Conservation (phyloP, 176 grass and related monocot species). For the Zoysia pacifica region DNA sequence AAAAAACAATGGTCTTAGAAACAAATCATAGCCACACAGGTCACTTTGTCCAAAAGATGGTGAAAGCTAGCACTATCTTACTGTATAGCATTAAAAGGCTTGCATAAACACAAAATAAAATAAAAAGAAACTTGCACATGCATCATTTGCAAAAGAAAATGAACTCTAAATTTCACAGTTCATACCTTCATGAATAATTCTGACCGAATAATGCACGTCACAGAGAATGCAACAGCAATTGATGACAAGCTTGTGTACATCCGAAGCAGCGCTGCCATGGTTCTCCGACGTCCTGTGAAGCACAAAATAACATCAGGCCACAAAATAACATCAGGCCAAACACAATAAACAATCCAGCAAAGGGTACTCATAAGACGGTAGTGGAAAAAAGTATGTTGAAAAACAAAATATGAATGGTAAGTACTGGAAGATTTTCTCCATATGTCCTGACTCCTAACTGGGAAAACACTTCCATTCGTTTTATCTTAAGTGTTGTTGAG, state of each 20-base stretch:
- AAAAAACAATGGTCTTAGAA: too few relatives aligned
- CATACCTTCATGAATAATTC: slow-evolving; percentile 72
- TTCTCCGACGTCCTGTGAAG: slow-evolving; percentile 64
- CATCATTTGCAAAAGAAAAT: slow-evolving; percentile 15
- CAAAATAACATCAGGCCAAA: slow-evolving; percentile 38
- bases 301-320: slow-evolving; percentile 25
- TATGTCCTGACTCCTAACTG: background rate
- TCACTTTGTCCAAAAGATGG: background rate
- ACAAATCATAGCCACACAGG: slow-evolving; percentile 3
- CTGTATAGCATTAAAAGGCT: slow-evolving; percentile 16
- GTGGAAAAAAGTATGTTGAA: background rate
- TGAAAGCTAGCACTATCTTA: slow-evolving; percentile 17
- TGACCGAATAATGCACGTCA: slow-evolving; percentile 60
- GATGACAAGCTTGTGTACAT: slow-evolving; percentile 83
- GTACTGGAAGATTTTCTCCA: slow-evolving; percentile 5
- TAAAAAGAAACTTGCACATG: background rate
- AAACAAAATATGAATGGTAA: background rate
- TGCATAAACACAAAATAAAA: background rate
- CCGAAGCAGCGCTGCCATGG: slow-evolving; percentile 50
- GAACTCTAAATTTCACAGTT: background rate
- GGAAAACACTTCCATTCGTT: background rate
- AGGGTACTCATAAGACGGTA: background rate
- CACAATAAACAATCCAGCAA: background rate
- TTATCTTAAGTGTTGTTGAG: background rate
- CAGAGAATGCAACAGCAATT: slow-evolving; percentile 65